Conservation (phyloP, 1,284 basidiomycete species). For the Ceratobasidium sp. region DNA sequence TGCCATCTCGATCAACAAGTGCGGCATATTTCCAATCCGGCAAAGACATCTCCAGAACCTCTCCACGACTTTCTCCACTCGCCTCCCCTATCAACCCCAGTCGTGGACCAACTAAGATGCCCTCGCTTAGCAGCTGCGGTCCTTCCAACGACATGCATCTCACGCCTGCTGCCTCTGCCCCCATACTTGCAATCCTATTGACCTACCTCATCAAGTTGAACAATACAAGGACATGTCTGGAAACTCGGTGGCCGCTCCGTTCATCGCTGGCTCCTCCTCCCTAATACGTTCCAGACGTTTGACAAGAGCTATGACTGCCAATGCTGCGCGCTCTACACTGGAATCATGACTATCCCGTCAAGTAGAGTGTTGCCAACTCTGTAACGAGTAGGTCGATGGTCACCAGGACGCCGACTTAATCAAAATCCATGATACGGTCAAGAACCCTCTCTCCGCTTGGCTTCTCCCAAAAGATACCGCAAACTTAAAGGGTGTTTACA, state of each 20-base stretch:
- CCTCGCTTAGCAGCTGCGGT: constrained; percentile 62
- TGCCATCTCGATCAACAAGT: constrained; percentile 30
- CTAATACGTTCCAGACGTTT: constrained; percentile 64
- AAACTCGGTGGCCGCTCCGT: constrained; percentile 55
- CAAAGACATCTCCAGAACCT: constrained; percentile 47
- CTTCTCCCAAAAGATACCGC: constrained; percentile 74
- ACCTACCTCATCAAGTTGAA: constrained; percentile 57
- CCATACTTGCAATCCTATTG: constrained; percentile 68
- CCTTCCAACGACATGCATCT: constrained; percentile 66
- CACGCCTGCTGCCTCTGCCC: constrained; percentile 65
- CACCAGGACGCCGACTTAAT: constrained; percentile 72
- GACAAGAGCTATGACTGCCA: constrained; percentile 55
- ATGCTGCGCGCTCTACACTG: constrained; percentile 60
- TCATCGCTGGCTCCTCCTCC: constrained; percentile 68
- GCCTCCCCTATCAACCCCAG: constrained; percentile 51
- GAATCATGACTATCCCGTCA: constrained; percentile 61
- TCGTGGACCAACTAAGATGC: constrained; percentile 62
- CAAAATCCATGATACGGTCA: constrained; percentile 67
- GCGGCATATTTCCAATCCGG: constrained; percentile 38
- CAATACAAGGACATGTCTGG: constrained; percentile 56
- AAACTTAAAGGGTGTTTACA: constrained; percentile 48
- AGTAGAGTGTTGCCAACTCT: constrained; percentile 56
- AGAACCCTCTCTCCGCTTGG: constrained; percentile 63
- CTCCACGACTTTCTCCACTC: constrained; percentile 59
- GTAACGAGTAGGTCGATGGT: constrained; percentile 62